A percentile compares a stretch with the other conserved stretches of the same genome.
phyloP scores from a whole-genome alignment of 805 yeast species.

The Lipomyces japonicus region DNA sequence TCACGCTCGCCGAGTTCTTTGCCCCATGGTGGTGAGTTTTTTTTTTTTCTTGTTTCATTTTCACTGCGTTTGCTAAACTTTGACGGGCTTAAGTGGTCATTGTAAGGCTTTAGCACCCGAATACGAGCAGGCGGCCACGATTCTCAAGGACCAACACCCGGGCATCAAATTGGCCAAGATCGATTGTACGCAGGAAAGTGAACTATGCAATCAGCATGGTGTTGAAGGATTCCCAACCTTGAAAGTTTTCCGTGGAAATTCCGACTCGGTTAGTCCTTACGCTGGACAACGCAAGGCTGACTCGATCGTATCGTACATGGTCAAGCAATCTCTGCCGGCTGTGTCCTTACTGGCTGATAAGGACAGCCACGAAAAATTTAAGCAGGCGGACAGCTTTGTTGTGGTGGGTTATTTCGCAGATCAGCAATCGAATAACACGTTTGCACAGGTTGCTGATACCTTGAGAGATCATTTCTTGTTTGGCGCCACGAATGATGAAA shows the following conservation, averaged over 20 bases:
- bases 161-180: constrained; percentile 73
- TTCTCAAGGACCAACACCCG: constrained; percentile 54
- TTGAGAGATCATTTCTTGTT: constrained; percentile 65
- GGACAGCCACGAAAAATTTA: constrained; percentile 50
- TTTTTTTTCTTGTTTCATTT: background rate
- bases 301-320: constrained; percentile 73
- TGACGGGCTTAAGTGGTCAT: constrained; percentile 56
- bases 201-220: constrained; percentile 62
- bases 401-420: constrained; percentile 56
- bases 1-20: constrained; percentile 81
- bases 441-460: constrained; percentile 55
- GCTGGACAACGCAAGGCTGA: constrained; percentile 80
- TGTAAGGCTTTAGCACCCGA: constrained; percentile 85
- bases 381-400: constrained; percentile 41
- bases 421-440: constrained; percentile 53
- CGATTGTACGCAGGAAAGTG: constrained; percentile 77
- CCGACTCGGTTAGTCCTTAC: constrained; percentile 56
- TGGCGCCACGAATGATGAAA: constrained; percentile 45
- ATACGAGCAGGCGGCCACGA: constrained; percentile 66
- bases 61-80: background rate
- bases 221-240: constrained; percentile 82
- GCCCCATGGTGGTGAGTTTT: constrained; percentile 72
- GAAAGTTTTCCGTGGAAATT: constrained; percentile 62
- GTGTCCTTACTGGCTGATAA: constrained; percentile 51
- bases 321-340: constrained; percentile 76